Evolutionary conservation across 2,329 filamentous ascomycete genomes (phyloP).

Genomic region (Colletotrichum echinochloae): DNA sequence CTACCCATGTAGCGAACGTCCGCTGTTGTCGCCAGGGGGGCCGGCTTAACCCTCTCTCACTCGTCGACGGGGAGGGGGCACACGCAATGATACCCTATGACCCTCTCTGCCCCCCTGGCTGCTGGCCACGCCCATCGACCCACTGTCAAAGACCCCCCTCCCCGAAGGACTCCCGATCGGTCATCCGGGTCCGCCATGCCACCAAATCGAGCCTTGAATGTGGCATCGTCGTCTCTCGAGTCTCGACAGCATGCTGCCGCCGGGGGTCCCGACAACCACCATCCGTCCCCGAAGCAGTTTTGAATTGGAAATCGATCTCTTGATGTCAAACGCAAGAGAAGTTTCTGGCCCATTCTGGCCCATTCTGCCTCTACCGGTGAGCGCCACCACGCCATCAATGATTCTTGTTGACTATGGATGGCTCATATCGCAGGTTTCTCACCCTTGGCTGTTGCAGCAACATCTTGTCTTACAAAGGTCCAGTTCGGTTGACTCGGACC

Average conservation of each 20-base stretch:
- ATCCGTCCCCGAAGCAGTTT: not conserved
- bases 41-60: not conserved
- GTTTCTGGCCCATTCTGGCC: constrained; percentile 23
- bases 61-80: not conserved
- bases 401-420: not conserved
- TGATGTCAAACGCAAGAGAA: constrained; percentile 24
- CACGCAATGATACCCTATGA: not conserved
- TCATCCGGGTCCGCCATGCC: constrained; percentile 25
- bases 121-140: not conserved
- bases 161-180: constrained; percentile 32
- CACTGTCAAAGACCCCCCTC: constrained; percentile 29
- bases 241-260: too few species aligned
- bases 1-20: constrained; percentile 37
- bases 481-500: constrained; percentile 19
- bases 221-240: too few species aligned
- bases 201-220: constrained; percentile 32
- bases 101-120: not conserved
- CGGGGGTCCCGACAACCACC: not conserved
- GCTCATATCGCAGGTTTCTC: not conserved
- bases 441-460: not conserved
- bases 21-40: constrained; percentile 10
- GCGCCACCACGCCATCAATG: not conserved
- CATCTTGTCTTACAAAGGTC: not conserved
- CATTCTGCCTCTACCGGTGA: not conserved
- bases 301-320: not conserved